phyloP scores from a whole-genome alignment of 768 basidiomycete genomes.

The Naematelia aurantialba region DNA sequence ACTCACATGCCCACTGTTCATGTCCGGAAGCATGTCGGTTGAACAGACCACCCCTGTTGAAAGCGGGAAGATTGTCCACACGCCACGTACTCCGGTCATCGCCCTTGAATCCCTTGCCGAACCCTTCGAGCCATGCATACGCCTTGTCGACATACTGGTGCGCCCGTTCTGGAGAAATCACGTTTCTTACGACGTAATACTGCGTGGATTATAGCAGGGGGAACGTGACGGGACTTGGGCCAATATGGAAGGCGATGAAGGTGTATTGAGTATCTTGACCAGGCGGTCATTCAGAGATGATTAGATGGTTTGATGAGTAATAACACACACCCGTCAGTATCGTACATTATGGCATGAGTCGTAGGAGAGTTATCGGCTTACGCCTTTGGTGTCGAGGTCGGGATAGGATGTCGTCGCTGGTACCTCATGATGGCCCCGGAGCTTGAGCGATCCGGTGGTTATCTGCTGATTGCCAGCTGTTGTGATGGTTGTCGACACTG shows the following conservation, averaged over 20 bases:
- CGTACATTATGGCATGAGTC: no score
- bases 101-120: slow-evolving; percentile 39
- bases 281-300: no score
- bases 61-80: slow-evolving; percentile 29
- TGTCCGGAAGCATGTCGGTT: slow-evolving; percentile 15
- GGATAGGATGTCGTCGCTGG: slow-evolving; percentile 14
- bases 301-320: no score
- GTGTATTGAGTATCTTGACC: no score
- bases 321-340: no score
- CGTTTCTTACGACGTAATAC: slow-evolving; percentile 28
- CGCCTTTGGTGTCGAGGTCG: slow-evolving; percentile 19
- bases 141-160: slow-evolving; percentile 24
- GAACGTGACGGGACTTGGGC: no score
- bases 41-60: slow-evolving; percentile 14
- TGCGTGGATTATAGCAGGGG: no score
- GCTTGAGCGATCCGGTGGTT: no score
- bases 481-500: no score
- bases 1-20: slow-evolving; percentile 12
- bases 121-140: slow-evolving; percentile 36
- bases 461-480: no score
- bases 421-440: slow-evolving; percentile 8
- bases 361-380: no score
- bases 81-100: slow-evolving; percentile 34
- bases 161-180: slow-evolving; percentile 28
- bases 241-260: no score